phyloP scores from a whole-genome alignment of 495 filamentous ascomycete species.

The Lasiosphaeria miniovina region DNA sequence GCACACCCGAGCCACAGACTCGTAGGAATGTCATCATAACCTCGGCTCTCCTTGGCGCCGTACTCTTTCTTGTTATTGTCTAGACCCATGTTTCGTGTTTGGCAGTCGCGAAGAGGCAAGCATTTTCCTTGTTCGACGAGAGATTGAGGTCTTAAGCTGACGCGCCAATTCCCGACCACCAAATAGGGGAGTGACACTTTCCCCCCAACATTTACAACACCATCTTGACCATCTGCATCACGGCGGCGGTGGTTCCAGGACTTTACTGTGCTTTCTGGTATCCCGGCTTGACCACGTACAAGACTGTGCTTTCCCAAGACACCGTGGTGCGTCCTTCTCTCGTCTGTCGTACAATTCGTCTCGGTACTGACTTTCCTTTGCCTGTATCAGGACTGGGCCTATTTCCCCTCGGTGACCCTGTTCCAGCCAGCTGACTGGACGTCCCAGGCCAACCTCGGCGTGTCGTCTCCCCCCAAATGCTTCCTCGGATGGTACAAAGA shows the following conservation, averaged over 20 bases:
- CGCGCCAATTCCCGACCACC: neutral
- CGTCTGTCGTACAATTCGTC: neutral
- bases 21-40: neutral
- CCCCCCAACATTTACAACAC: conserved; percentile 11
- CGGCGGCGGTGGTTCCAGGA: conserved; percentile 1
- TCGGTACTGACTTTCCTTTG: neutral
- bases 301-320: conserved; percentile 6
- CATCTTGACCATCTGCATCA: conserved; percentile 8
- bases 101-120: no score
- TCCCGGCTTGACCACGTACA: neutral
- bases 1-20: neutral
- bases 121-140: neutral
- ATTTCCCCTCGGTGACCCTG: conserved; percentile 16
- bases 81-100: no score
- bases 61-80: neutral
- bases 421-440: conserved; percentile 14
- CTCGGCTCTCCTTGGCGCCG: neutral
- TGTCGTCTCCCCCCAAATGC: conserved; percentile 7
- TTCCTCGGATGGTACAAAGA: conserved; percentile 19
- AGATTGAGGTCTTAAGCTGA: neutral
- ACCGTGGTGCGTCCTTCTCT: conserved; percentile 8
- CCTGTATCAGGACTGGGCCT: neutral
- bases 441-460: conserved; percentile 8
- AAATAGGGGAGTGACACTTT: neutral
- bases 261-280: conserved; percentile 11